Conservation (phyloP, 2,329 filamentous ascomycete genomes). For the Lachnellula suecica region DNA sequence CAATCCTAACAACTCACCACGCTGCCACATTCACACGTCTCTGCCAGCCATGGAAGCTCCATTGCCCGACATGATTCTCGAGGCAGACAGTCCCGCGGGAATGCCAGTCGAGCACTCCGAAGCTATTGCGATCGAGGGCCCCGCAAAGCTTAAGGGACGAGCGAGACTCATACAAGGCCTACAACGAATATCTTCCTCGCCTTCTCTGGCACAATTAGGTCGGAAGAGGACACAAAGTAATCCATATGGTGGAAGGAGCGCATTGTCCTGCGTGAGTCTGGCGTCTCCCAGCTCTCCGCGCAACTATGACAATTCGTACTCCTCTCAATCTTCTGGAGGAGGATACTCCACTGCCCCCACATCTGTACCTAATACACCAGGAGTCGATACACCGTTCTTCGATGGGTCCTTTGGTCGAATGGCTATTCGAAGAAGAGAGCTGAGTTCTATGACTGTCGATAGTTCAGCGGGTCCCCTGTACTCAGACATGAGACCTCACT, state of each 20-base stretch:
- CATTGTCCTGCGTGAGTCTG: constrained; percentile 32
- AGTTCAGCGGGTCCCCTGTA: constrained; percentile 23
- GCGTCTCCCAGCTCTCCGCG: constrained; percentile 26
- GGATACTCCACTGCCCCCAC: constrained; percentile 32
- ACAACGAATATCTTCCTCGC: constrained; percentile 35
- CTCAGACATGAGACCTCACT: constrained; percentile 18
- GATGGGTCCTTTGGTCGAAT: constrained; percentile 21
- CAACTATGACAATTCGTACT: constrained; percentile 27
- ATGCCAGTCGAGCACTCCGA: constrained; percentile 26
- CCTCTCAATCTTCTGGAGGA: constrained; percentile 21
- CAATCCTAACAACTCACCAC: background rate
- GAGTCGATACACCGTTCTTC: constrained; percentile 25
- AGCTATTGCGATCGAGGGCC: constrained; percentile 26
- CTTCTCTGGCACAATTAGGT: constrained; percentile 30
- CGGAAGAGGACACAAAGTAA: constrained; percentile 30
- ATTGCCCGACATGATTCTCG: constrained; percentile 21
- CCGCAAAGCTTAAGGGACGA: constrained; percentile 30
- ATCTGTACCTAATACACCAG: constrained; percentile 27
- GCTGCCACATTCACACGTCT: background rate
- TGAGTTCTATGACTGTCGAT: constrained; percentile 15
- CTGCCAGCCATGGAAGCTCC: constrained; percentile 20
- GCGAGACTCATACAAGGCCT: constrained; percentile 31
- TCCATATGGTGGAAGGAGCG: constrained; percentile 30
- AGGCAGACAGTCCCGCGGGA: constrained; percentile 12
- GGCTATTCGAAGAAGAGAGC: constrained; percentile 21